A percentile compares a stretch with the other conserved stretches of the same genome.
Evolutionary conservation across 2,329 filamentous ascomycete species (phyloP).

Genomic region (Lecanoromycetidae sp.): DNA sequence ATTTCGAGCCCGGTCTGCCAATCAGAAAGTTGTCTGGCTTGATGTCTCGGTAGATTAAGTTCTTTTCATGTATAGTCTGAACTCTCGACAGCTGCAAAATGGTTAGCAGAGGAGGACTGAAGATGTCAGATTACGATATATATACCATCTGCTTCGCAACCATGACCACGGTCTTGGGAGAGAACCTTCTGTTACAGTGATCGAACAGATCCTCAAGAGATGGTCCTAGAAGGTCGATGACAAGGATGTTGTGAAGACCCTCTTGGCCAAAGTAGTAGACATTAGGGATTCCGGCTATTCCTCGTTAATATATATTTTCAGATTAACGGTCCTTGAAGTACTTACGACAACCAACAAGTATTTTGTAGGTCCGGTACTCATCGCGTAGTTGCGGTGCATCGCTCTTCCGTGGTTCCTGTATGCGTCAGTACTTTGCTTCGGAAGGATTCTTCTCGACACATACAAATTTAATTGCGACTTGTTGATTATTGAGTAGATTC

Average conservation of each 20-base stretch:
- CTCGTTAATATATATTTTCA: constrained; percentile 27
- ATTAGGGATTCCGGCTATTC: constrained; percentile 86
- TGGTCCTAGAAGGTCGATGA: constrained; percentile 90
- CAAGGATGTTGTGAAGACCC: constrained; percentile 95
- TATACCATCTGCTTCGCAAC: constrained; percentile 94
- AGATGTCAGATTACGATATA: constrained; percentile 15
- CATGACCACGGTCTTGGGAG: constrained; percentile 97
- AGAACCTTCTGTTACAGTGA: constrained; percentile 88
- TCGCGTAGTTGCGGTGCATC: constrained; percentile 95
- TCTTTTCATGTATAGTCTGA: constrained; percentile 94
- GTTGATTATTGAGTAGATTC: constrained; percentile 96
- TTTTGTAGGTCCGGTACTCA: constrained; percentile 99
- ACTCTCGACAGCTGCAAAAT: constrained; percentile 65
- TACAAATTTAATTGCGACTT: constrained; percentile 99
- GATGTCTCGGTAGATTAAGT: constrained; percentile 97
- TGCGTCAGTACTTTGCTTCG: constrained; percentile 19
- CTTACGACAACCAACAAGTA: constrained; percentile 97
- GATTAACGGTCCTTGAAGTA: constrained; percentile 27
- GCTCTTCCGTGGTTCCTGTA: constrained; percentile 90
- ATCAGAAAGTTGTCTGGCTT: constrained; percentile 99
- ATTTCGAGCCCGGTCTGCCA: constrained; percentile 78
- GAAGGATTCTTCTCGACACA: constrained; percentile 25
- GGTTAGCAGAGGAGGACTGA: constrained; percentile 21
- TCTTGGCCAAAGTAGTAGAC: constrained; percentile 99
- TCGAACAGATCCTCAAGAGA: constrained; percentile 96